Conservation (phyloP, 768 basidiomycete genomes). For the Candolleomyces efflorescens region DNA sequence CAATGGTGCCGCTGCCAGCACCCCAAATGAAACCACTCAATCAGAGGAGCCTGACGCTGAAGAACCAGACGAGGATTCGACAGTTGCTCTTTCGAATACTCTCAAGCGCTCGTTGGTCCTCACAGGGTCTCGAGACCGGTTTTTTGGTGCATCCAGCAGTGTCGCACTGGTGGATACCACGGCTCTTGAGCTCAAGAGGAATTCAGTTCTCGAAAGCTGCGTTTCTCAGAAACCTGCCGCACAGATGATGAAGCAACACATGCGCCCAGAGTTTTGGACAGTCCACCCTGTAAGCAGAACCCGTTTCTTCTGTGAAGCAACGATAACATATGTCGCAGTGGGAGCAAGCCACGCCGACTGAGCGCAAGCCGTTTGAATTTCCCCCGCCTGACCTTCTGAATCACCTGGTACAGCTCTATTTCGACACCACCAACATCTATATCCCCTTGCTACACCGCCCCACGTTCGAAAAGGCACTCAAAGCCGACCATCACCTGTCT, state of each 20-base stretch:
- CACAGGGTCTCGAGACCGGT: background rate
- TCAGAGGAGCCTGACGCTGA: background rate
- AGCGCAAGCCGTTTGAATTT: slow-evolving; percentile 27
- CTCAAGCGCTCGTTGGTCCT: background rate
- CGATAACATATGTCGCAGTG: too few relatives aligned
- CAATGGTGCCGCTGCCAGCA: background rate
- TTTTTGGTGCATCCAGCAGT: background rate
- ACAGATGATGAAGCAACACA: background rate
- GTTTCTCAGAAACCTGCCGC: background rate
- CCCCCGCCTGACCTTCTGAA: slow-evolving; percentile 41
- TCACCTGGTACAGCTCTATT: slow-evolving; percentile 54
- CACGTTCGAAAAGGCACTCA: slow-evolving; percentile 49
- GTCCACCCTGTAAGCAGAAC: background rate
- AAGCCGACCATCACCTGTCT: slow-evolving; percentile 39
- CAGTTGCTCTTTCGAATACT: background rate
- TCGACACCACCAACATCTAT: slow-evolving; percentile 42
- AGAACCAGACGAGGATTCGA: background rate
- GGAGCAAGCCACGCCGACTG: too few relatives aligned
- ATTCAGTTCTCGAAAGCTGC: too few relatives aligned
- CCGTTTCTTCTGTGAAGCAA: too few relatives aligned
- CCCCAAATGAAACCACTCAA: background rate
- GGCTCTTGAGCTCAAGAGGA: background rate
- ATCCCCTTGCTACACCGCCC: slow-evolving; percentile 64
- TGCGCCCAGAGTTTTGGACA: background rate
- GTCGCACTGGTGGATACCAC: background rate